phyloP scores from a whole-genome alignment of 768 basidiomycete genomes.

The Psilocybe subaeruginosa region DNA sequence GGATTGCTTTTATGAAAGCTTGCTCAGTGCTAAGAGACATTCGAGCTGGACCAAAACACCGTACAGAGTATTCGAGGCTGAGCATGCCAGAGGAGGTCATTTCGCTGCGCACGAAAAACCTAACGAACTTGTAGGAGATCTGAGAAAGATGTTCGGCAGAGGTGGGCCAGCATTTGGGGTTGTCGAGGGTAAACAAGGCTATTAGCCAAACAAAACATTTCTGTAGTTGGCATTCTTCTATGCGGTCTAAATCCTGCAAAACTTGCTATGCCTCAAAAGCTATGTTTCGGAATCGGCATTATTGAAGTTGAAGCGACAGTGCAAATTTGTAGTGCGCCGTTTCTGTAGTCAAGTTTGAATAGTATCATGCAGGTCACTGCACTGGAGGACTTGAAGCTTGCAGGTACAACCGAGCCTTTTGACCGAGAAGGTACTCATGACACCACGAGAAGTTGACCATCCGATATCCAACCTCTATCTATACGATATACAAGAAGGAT shows the following conservation, averaged over 20 bases:
- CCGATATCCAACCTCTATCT: no score
- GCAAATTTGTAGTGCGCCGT: no score
- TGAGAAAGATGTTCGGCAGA: conserved; percentile 58
- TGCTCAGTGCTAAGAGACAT: not conserved
- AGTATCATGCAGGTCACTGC: no score
- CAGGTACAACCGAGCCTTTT: not conserved
- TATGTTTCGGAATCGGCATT: no score
- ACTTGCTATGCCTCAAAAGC: no score
- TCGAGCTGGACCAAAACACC: conserved; percentile 43
- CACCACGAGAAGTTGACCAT: not conserved
- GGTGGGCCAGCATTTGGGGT: conserved; percentile 50
- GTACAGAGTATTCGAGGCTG: conserved; percentile 46
- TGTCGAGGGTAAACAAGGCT: conserved; percentile 45
- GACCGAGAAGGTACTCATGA: not conserved
- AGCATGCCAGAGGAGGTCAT: conserved; percentile 55
- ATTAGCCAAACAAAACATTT: conserved; percentile 17
- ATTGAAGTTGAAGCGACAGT: no score
- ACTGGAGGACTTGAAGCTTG: no score
- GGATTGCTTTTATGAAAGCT: not conserved
- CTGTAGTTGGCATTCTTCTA: no score
- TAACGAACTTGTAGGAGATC: conserved; percentile 45
- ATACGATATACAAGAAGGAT: no score
- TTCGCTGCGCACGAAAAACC: conserved; percentile 59
- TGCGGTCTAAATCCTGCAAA: no score
- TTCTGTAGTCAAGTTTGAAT: no score